A percentile compares a stretch with the other conserved stretches of the same genome.
phyloP scores from a whole-genome alignment of 2,329 filamentous ascomycete genomes.

The Aspergillus tanneri region DNA sequence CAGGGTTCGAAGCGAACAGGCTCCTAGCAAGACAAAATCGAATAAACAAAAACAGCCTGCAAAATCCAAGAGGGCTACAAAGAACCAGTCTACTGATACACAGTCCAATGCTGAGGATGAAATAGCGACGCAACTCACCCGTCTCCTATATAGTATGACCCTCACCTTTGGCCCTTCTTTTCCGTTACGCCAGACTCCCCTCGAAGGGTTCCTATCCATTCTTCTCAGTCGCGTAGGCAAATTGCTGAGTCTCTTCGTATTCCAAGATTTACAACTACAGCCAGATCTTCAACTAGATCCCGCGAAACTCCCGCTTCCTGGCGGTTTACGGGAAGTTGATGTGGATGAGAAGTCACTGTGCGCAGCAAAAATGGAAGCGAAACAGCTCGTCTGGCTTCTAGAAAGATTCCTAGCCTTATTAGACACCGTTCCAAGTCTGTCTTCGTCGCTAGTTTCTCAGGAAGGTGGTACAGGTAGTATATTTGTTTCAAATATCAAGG shows the following conservation, averaged over 20 bases:
- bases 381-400: constrained; percentile 37
- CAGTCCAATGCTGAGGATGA: constrained; percentile 15
- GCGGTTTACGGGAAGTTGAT: constrained; percentile 28
- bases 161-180: constrained; percentile 27
- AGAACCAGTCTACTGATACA: not conserved
- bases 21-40: constrained; percentile 1
- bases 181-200: constrained; percentile 31
- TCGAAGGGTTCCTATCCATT: constrained; percentile 45
- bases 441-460: not conserved
- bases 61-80: constrained; percentile 10
- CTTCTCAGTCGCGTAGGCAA: constrained; percentile 42
- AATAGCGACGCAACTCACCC: constrained; percentile 21
- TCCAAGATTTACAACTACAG: constrained; percentile 34
- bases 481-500: constrained; percentile 27
- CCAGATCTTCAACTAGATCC: constrained; percentile 24
- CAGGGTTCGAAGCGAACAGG: constrained; percentile 15
- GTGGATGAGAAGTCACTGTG: constrained; percentile 24
- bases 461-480: not conserved
- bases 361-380: constrained; percentile 35
- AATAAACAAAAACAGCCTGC: constrained; percentile 16
- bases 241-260: constrained; percentile 41
- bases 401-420: constrained; percentile 31
- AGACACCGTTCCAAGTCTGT: constrained; percentile 9
- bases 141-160: constrained; percentile 33
- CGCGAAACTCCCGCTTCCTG: constrained; percentile 32